Base-by-base conservation (phyloP, 108 stramenopile species). In the Stephanodiscus minutulus region DNA sequence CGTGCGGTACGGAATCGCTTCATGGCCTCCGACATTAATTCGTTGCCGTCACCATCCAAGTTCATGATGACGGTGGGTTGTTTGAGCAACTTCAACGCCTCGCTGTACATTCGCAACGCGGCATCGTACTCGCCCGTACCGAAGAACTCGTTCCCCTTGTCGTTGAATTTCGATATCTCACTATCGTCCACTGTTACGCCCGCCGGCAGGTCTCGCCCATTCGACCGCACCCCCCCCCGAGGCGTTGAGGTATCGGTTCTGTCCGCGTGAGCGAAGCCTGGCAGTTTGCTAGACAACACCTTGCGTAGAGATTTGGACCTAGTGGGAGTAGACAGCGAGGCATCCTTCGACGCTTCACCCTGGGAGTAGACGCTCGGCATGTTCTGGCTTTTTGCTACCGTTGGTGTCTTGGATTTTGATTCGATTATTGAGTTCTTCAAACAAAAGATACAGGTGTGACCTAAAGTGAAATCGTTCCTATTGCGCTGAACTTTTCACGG, bases 61-160 rank as follows among this genome's bases (percentile, higher is more conserved):
- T 58, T 27, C 66, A 64, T 70, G 43, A 64, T 66, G 13, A 81
- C 54, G 46, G 61, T 60, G 15, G 62, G 49, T 13, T 60, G 28
- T 66, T 77, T 82, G 3, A 78, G 72, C 8, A 78, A 50, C 39
- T 78, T 82, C 59, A 82, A 64, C 9, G 77, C 81, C 57, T 82
- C 81, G 43, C 77, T 78, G 72, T 82, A 82, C 81, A 82, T 82
- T 11, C 77, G 71, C 31, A 82, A 41, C 9, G 81, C 81, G 12
- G 72, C 81, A 31, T 82, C 77, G 47, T 68, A 82, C 50, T 82
- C 81, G 15, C 76, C 72, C 18, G 43, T 55, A 7, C 39, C 71
- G 57, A 82, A 82, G 72, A 74, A 78, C 29, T 82, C 81, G 52
- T 82, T 82, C 35, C 81, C 81, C 59, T 82, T 82, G 48, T 80